Conservation (phyloP, 495 filamentous ascomycete species). For the Neurospora hispaniola region DNA sequence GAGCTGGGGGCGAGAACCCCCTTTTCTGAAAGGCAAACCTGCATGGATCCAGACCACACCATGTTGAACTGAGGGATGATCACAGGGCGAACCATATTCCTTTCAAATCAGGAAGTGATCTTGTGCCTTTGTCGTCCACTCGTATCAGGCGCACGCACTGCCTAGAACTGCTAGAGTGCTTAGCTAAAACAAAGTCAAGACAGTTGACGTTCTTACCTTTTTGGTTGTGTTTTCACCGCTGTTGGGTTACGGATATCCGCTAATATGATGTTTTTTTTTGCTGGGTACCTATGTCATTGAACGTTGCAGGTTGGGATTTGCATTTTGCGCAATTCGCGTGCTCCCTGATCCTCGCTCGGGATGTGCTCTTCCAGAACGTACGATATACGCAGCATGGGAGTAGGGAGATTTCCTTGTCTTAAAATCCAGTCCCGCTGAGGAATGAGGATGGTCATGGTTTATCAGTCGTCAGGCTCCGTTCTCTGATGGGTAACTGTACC, state of each 20-base stretch:
- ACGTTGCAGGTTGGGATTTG: neutral
- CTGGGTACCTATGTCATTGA: neutral
- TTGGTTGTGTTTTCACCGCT: neutral
- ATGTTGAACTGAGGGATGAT: neutral
- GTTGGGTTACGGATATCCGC: neutral
- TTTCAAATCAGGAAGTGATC: neutral
- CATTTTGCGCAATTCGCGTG: neutral
- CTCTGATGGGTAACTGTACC: neutral
- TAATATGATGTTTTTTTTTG: neutral
- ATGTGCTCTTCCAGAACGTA: neutral
- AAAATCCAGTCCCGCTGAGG: neutral
- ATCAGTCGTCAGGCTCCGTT: neutral
- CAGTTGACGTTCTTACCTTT: neutral
- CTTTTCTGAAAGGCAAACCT: neutral
- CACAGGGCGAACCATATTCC: neutral
- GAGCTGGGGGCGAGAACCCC: neutral
- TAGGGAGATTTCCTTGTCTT: neutral
- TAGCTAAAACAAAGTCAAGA: neutral
- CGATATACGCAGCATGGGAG: neutral
- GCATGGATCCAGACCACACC: neutral
- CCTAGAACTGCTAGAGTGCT: neutral
- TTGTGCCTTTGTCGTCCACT: neutral
- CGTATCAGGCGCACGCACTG: neutral
- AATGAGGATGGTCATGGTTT: neutral
- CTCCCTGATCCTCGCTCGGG: neutral